Evolutionary conservation across 106 monocot species (phyloP).

Genomic region (Vanilla planifolia): DNA sequence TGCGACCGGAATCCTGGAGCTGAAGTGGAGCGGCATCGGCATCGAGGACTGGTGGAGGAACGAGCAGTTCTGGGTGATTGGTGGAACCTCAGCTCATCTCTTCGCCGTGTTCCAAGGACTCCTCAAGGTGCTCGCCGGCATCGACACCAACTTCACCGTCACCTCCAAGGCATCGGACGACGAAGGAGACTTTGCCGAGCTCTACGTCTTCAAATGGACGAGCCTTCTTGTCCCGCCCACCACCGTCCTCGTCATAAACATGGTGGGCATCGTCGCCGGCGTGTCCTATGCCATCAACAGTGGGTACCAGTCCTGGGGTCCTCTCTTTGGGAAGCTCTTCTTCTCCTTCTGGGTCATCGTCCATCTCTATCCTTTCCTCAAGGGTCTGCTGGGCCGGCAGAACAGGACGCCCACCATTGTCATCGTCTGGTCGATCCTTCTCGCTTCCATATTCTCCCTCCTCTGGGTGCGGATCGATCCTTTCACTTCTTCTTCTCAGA

Average conservation of each 20-base stretch:
- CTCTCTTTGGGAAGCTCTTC: slow-evolving; percentile 73
- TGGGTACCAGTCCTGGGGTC: slow-evolving; percentile 66
- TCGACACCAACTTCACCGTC: slow-evolving; percentile 60
- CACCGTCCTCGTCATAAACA: slow-evolving; percentile 78
- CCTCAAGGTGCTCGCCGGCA: slow-evolving; percentile 55
- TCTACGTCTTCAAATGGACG: slow-evolving; percentile 58
- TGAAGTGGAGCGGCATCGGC: slow-evolving; percentile 78
- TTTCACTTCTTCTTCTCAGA: slow-evolving; percentile 52
- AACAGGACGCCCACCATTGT: slow-evolving; percentile 75
- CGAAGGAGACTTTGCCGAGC: slow-evolving; percentile 45
- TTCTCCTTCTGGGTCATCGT: slow-evolving; percentile 77
- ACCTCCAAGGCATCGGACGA: slow-evolving; percentile 47
- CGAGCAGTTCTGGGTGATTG: slow-evolving; percentile 73
- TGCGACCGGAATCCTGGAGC: slow-evolving; percentile 78
- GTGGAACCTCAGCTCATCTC: slow-evolving; percentile 77
- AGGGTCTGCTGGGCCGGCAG: slow-evolving; percentile 76
- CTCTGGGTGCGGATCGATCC: slow-evolving; percentile 82
- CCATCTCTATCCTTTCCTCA: slow-evolving; percentile 50
- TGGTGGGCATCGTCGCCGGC: slow-evolving; percentile 72
- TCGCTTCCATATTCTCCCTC: slow-evolving; percentile 77
- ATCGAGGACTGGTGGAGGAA: slow-evolving; percentile 93
- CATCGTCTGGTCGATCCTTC: slow-evolving; percentile 82
- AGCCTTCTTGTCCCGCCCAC: slow-evolving; percentile 65
- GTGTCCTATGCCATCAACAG: slow-evolving; percentile 71
- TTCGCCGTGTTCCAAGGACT: slow-evolving; percentile 80